Base-by-base conservation (phyloP, 805 yeast genomes). In the Yarrowia phangngaensis region DNA sequence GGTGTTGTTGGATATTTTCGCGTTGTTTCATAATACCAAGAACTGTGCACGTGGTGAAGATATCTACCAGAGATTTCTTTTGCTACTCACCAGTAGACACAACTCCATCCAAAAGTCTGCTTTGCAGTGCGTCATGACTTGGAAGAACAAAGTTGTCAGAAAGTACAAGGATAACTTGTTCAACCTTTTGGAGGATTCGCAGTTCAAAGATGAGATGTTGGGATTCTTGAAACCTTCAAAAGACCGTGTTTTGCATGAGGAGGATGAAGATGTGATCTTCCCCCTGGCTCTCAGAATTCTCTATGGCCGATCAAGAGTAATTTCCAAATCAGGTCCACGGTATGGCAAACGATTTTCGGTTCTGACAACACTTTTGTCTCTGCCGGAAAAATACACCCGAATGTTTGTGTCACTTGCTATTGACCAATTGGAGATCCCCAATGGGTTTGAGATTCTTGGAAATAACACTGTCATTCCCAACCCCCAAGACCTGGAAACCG, bases 121-220 rank as follows among this genome's bases (percentile, higher is more conserved):
- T 0, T 69, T 92, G 36, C 74, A 76, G 35, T 81, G 83, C 30
- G 59, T 92, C 4, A 64, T 87, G 27, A 78, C 83, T 29, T 83
- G 75, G 70, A 79, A 80, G 55, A 70, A 74, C 38, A 72, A 75
- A 1, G 70, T 69, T 3, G 65, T 86, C 24, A 73, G 72, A 47
- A 83, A 81, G 60, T 90, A 87, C 60, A 71, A 73, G 51, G 95
- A 83, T 53, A 81, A 82, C 56, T 67, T 92, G 57, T 73, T 67
- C 36, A 88, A 82, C 54, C 64, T 92, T 51, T 68, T 90, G 13
- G 96, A 90, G 62, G 95, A 87, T 53, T 76, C 84, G 2, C 68
- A 82, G 13, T 89, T 87, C 68, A 77, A 87, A 52, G 98, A 92
- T 64, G 97, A 89, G 64, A 68, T 89, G 22, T 70, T 84, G 15